Percentiles rank a stretch among this genome's conserved stretches.
Conservation (phyloP, 371 early-diverging fungal species). For the Mortierella polycephala region DNA sequence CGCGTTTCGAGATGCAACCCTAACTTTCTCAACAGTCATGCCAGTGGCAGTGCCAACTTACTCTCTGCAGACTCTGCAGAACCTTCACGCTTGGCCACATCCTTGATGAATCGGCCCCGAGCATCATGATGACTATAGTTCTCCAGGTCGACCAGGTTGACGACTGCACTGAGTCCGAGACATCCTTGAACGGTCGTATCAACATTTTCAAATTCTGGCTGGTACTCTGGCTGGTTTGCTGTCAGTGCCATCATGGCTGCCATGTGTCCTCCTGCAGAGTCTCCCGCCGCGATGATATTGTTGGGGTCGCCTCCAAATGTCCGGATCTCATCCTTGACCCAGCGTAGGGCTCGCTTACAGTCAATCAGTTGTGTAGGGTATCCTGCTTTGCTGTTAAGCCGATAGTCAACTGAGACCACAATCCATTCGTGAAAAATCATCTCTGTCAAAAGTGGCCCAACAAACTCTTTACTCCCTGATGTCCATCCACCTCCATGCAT, state of each 20-base stretch:
- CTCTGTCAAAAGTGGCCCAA: conserved; percentile 59
- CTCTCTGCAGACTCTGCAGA: conserved; percentile 41
- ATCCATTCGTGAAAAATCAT: conserved; percentile 64
- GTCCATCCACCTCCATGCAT: conserved; percentile 73
- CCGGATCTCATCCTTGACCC: conserved; percentile 71
- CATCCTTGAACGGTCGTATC: conserved; percentile 75
- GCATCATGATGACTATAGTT: conserved; percentile 27
- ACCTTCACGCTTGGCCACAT: conserved; percentile 51
- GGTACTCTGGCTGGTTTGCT: conserved; percentile 68
- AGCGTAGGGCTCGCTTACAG: conserved; percentile 80
- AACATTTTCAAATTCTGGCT: conserved; percentile 76
- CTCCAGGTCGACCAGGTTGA: conserved; percentile 56
- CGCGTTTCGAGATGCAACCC: too few species aligned
- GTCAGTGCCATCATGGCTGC: conserved; percentile 74
- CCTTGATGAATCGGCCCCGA: conserved; percentile 53
- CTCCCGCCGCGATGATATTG: conserved; percentile 74
- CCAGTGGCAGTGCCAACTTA: conserved; percentile 1
- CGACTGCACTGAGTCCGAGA: conserved; percentile 59
- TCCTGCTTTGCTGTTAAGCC: conserved; percentile 65
- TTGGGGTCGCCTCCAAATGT: conserved; percentile 78
- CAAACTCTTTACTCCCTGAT: conserved; percentile 60
- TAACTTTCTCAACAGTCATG: too few species aligned
- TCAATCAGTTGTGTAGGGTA: conserved; percentile 77
- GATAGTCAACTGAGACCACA: conserved; percentile 76
- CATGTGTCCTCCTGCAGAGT: conserved; percentile 78